phyloP scores from a whole-genome alignment of 208 protist genomes.

The Wallacemonas sp. region DNA sequence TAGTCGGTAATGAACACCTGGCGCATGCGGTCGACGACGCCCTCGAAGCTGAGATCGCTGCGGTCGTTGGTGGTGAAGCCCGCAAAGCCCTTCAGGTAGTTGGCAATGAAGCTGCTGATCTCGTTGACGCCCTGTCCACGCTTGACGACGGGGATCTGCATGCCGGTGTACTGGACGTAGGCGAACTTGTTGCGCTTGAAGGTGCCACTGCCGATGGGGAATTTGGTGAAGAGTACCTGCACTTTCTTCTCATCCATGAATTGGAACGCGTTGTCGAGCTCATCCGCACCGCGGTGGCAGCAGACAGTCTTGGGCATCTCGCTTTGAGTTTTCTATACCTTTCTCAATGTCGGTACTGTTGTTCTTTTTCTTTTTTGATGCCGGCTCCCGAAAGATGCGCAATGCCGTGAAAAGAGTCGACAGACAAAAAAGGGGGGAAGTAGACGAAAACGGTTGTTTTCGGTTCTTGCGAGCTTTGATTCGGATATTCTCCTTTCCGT shows the following conservation, averaged over 20 bases:
- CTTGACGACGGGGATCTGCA: slow-evolving; percentile 73
- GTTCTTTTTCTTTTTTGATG: too few species aligned
- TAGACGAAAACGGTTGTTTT: too few species aligned
- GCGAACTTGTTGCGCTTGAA: slow-evolving; percentile 90
- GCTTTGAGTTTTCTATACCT: too few species aligned
- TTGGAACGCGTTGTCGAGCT: slow-evolving; percentile 68
- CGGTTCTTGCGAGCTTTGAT: too few species aligned
- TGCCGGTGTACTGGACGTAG: slow-evolving; percentile 77
- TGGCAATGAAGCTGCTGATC: slow-evolving; percentile 55
- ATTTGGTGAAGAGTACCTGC: slow-evolving; percentile 77
- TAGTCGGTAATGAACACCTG: slow-evolving; percentile 77
- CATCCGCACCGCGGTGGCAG: slow-evolving; percentile 49
- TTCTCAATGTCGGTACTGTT: too few species aligned
- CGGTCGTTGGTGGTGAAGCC: slow-evolving; percentile 74
- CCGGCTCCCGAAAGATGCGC: too few species aligned
- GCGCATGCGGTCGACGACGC: slow-evolving; percentile 61
- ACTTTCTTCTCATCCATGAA: slow-evolving; percentile 73
- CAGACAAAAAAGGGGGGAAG: too few species aligned
- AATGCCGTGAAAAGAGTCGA: too few species aligned
- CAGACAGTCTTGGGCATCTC: slow-evolving; percentile 58
- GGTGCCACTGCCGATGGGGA: slow-evolving; percentile 78
- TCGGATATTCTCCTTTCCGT: too few species aligned
- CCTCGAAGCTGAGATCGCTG: slow-evolving; percentile 55
- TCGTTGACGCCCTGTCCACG: slow-evolving; percentile 69
- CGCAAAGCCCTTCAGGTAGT: slow-evolving; percentile 49